Conservation (phyloP, 768 basidiomycete species). For the Podaxis sp. region DNA sequence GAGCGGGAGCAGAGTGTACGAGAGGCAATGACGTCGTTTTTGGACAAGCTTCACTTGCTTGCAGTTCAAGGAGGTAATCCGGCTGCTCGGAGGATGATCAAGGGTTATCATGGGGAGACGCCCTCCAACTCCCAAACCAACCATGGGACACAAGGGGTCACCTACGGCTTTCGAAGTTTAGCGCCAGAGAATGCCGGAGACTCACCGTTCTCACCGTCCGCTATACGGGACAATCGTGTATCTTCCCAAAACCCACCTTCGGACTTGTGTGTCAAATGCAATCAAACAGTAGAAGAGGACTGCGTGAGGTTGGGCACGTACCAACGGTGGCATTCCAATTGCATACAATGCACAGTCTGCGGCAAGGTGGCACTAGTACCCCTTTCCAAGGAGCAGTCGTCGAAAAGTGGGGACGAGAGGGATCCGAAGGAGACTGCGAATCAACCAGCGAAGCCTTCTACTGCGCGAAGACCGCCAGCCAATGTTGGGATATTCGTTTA, state of each 20-base stretch:
- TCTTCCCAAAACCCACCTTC: slow-evolving; percentile 69
- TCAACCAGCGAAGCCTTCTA: slow-evolving; percentile 55
- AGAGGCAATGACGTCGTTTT: slow-evolving; percentile 83
- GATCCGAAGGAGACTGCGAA: slow-evolving; percentile 33
- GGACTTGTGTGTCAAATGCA: slow-evolving; percentile 89
- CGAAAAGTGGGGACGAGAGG: slow-evolving; percentile 50
- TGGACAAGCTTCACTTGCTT: slow-evolving; percentile 89
- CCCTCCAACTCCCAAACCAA: slow-evolving; percentile 43
- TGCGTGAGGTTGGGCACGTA: slow-evolving; percentile 95
- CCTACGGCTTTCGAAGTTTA: slow-evolving; percentile 89
- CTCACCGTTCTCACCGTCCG: slow-evolving; percentile 56
- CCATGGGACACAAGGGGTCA: slow-evolving; percentile 79
- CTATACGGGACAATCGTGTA: slow-evolving; percentile 32
- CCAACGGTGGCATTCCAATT: slow-evolving; percentile 94
- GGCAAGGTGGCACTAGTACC: slow-evolving; percentile 71
- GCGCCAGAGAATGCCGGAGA: slow-evolving; percentile 91
- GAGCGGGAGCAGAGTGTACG: slow-evolving; percentile 84
- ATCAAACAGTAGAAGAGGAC: slow-evolving; percentile 92
- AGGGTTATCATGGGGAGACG: slow-evolving; percentile 66
- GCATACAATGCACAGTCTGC: slow-evolving; percentile 81
- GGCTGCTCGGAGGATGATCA: slow-evolving; percentile 68
- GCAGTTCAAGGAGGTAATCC: slow-evolving; percentile 85
- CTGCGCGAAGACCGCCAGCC: slow-evolving; percentile 71
- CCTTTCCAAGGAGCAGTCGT: slow-evolving; percentile 47
- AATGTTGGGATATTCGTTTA: slow-evolving; percentile 78